phyloP scores from a whole-genome alignment of 768 basidiomycete genomes.

The Tylopilus rubrobrunneus region DNA sequence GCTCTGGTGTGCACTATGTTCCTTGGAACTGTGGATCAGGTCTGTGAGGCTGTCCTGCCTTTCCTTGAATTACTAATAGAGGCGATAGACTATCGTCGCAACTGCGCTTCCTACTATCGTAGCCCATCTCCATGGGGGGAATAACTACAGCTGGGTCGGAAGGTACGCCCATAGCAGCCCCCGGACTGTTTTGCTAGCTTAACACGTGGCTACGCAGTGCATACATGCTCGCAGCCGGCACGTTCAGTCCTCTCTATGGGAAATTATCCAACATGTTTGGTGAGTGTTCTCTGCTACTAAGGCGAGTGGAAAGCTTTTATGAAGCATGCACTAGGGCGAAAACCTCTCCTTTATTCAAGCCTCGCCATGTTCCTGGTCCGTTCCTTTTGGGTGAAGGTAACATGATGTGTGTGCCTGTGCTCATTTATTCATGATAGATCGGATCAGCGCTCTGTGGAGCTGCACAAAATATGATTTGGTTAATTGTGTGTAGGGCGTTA shows the following conservation, averaged over 20 bases:
- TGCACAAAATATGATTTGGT: constrained; percentile 72
- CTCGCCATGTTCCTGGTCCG: constrained; percentile 57
- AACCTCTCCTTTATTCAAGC: constrained; percentile 60
- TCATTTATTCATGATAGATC: constrained; percentile 36
- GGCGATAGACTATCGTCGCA: constrained; percentile 53
- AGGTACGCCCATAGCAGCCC: constrained; percentile 30
- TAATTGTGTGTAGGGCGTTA: constrained; percentile 70
- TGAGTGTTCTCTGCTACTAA: neutral
- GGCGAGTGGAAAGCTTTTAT: neutral
- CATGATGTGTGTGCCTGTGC: neutral
- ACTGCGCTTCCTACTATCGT: constrained; percentile 74
- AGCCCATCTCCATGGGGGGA: constrained; percentile 55
- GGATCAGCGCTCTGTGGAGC: constrained; percentile 80
- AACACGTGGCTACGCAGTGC: constrained; percentile 39
- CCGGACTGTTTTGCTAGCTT: neutral
- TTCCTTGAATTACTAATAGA: neutral
- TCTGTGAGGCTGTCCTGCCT: constrained; percentile 14
- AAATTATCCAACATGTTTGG: constrained; percentile 62
- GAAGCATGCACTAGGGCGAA: constrained; percentile 42
- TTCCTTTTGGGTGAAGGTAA: neutral
- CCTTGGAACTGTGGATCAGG: constrained; percentile 54
- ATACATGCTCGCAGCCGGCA: constrained; percentile 66
- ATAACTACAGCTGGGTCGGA: constrained; percentile 68
- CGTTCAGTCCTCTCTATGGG: constrained; percentile 69
- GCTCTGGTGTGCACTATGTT: constrained; percentile 25